Evolutionary conservation across 2,329 filamentous ascomycete species (phyloP).

Genomic region (Claviceps digitariae): DNA sequence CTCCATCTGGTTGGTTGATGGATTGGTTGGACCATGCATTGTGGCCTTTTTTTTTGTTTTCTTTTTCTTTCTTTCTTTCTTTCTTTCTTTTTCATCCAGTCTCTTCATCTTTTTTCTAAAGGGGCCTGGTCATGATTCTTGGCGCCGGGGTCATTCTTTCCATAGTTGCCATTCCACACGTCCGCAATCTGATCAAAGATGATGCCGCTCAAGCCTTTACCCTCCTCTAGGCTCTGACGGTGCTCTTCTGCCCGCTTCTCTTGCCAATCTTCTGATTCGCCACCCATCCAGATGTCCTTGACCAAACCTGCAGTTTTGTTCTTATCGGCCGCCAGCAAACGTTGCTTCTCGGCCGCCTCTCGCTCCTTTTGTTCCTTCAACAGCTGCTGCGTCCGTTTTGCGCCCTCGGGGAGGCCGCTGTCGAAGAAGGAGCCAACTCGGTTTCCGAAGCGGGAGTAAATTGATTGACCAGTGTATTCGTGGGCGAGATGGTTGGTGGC

Average conservation of each 20-base stretch:
- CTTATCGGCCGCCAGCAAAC: constrained; percentile 17
- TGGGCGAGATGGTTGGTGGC: constrained; percentile 41
- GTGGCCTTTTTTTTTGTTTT: neutral
- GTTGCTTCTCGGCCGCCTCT: constrained; percentile 18
- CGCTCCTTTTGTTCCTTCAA: constrained; percentile 32
- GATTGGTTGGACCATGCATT: neutral
- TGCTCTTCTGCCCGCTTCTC: constrained; percentile 38
- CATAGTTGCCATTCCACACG: constrained; percentile 30
- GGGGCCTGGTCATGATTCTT: neutral
- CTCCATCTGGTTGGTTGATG: neutral
- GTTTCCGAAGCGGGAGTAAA: constrained; percentile 31
- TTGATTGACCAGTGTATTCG: constrained; percentile 42
- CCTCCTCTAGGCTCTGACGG: constrained; percentile 38
- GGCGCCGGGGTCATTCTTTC: constrained; percentile 13
- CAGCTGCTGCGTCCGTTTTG: constrained; percentile 31
- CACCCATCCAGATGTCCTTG: constrained; percentile 44
- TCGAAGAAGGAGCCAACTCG: constrained; percentile 32
- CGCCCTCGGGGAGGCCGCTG: constrained; percentile 43
- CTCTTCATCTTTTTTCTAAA: neutral
- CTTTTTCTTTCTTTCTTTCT: neutral
- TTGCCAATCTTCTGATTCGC: constrained; percentile 40
- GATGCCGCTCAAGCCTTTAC: constrained; percentile 41
- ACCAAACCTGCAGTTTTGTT: constrained; percentile 21
- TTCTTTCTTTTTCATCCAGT: neutral
- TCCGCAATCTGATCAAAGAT: constrained; percentile 45